Evolutionary conservation across 1,284 basidiomycete genomes (phyloP).

Genomic region (Puccinia polysora): DNA sequence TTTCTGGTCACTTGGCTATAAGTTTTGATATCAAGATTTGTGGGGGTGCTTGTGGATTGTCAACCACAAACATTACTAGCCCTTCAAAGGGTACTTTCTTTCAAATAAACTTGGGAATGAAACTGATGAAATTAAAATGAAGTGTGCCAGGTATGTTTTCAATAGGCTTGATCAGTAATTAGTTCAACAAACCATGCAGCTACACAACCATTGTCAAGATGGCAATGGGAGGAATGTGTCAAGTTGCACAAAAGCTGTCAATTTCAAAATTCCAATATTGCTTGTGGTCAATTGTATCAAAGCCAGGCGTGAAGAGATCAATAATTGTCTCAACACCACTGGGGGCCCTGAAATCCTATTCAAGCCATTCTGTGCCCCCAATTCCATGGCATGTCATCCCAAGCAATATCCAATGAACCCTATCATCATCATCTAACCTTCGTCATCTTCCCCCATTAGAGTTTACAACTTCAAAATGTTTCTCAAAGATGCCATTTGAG

Average conservation of each 20-base stretch:
- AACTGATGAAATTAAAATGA: conserved; percentile 61
- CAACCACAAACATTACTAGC: too few species aligned
- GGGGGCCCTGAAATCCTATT: conserved; percentile 43
- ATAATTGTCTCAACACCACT: conserved; percentile 55
- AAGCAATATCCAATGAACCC: conserved; percentile 58
- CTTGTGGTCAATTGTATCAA: conserved; percentile 70
- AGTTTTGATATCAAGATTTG: too few species aligned
- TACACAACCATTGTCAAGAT: conserved; percentile 51
- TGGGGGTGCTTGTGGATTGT: too few species aligned
- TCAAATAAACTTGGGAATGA: conserved; percentile 55
- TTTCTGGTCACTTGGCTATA: too few species aligned
- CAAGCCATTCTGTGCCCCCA: conserved; percentile 14
- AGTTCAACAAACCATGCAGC: conserved; percentile 70
- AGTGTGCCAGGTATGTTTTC: conserved; percentile 63
- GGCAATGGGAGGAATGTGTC: conserved; percentile 70
- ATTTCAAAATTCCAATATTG: conserved; percentile 64
- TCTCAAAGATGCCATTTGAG: conserved; percentile 78
- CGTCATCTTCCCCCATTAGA: conserved; percentile 86
- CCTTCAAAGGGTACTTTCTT: too few species aligned
- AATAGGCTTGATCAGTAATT: conserved; percentile 72
- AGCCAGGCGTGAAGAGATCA: conserved; percentile 63
- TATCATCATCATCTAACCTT: conserved; percentile 94
- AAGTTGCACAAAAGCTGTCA: conserved; percentile 67
- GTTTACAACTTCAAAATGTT: conserved; percentile 97
- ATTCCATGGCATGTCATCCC: conserved; percentile 17